phyloP scores from a whole-genome alignment of 805 yeast genomes.

The Metschnikowia kunwiensis region DNA sequence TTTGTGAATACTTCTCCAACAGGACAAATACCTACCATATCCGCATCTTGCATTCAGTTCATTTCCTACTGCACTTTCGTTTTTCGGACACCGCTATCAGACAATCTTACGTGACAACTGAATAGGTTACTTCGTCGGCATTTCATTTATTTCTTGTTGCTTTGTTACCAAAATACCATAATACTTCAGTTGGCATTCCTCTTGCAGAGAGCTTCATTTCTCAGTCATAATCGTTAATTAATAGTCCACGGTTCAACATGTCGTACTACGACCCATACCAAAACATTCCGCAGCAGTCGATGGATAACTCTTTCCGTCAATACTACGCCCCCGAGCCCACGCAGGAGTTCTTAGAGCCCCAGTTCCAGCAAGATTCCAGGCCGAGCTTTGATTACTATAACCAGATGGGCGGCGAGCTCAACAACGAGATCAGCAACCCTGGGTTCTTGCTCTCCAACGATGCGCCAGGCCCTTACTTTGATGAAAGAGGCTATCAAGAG shows the following conservation, averaged over 20 bases:
- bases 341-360: constrained; percentile 6
- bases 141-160: constrained; percentile 5
- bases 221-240: constrained; percentile 1
- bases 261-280: constrained; percentile 43
- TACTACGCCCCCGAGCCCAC: constrained; percentile 18
- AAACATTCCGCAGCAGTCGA: constrained; percentile 32
- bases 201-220: constrained; percentile 5
- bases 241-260: constrained; percentile 22
- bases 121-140: constrained; percentile 1
- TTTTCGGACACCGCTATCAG: too few relatives aligned
- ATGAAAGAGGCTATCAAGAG: constrained; percentile 2
- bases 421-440: background rate
- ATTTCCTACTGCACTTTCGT: constrained; percentile 7
- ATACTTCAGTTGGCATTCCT: constrained; percentile 3
- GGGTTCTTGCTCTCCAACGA: constrained; percentile 4
- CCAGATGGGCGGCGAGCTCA: constrained; percentile 1
- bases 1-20: background rate
- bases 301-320: constrained; percentile 31
- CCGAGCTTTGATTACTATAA: constrained; percentile 4
- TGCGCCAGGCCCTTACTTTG: background rate
- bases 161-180: background rate
- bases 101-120: background rate
- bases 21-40: background rate
- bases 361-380: constrained; percentile 1
- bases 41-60: constrained; percentile 10